Conservation (phyloP, 2,329 filamentous ascomycete genomes). For the Pestalotiopsis sp. region DNA sequence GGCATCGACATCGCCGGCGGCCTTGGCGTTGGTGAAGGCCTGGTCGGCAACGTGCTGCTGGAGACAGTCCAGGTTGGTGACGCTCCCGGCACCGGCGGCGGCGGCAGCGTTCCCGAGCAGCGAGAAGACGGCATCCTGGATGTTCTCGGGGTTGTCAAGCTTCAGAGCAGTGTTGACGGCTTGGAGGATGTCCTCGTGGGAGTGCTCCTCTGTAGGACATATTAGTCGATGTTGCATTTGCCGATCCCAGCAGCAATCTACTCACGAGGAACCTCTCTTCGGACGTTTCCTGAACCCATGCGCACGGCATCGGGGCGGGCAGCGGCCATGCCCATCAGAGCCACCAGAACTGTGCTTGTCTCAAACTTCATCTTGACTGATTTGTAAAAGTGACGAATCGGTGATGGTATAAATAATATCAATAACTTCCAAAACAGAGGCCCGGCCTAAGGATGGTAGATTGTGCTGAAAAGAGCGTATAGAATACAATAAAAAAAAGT, state of each 20-base stretch:
- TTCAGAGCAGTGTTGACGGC: conserved; percentile 30
- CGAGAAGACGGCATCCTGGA: conserved; percentile 33
- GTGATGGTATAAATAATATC: background rate
- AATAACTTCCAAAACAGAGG: conserved; percentile 23
- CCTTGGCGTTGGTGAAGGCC: conserved; percentile 63
- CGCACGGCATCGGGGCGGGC: conserved; percentile 33
- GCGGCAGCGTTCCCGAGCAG: conserved; percentile 50
- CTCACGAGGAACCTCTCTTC: conserved; percentile 35
- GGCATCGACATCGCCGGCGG: conserved; percentile 50
- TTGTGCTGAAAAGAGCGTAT: conserved; percentile 27
- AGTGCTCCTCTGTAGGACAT: conserved; percentile 31
- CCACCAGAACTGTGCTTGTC: conserved; percentile 29
- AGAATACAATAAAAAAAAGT: conserved; percentile 26
- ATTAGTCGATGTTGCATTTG: conserved; percentile 13
- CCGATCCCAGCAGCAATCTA: conserved; percentile 3
- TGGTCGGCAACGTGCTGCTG: conserved; percentile 57
- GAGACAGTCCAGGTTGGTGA: conserved; percentile 45
- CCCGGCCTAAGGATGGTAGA: conserved; percentile 28
- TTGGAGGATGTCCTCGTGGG: conserved; percentile 32
- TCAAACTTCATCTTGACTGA: conserved; percentile 34
- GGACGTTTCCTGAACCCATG: conserved; percentile 16
- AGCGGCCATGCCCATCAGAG: conserved; percentile 31
- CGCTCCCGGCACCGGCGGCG: conserved; percentile 40
- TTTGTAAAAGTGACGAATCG: conserved; percentile 10
- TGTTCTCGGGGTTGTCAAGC: conserved; percentile 33